Conservation (phyloP, 192 early-diverging fungal genomes). For the Chytriomyces hyalinus region DNA sequence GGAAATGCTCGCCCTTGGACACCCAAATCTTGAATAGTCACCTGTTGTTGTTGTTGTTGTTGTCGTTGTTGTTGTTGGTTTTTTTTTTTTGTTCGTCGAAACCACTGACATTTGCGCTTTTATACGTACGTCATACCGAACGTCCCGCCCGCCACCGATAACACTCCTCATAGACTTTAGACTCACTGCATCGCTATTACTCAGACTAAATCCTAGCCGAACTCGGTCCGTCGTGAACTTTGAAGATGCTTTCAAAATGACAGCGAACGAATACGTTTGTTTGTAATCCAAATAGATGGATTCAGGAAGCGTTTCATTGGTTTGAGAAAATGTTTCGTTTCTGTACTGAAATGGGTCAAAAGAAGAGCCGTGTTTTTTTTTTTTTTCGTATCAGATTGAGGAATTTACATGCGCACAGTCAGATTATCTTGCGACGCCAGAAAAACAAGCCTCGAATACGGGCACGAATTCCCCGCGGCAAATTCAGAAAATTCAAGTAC, state of each 20-base stretch:
- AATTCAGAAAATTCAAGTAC: neutral
- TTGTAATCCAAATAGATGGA: conserved; percentile 19
- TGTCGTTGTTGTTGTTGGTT: too few species aligned
- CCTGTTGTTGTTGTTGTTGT: neutral
- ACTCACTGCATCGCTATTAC: neutral
- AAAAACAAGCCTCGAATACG: conserved; percentile 16
- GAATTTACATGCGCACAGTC: neutral
- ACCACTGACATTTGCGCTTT: too few species aligned
- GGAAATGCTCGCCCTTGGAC: conserved; percentile 3
- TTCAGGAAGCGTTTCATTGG: conserved; percentile 6
- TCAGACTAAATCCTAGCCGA: conserved; percentile 6
- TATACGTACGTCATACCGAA: conserved; percentile 12
- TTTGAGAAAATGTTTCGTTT: neutral
- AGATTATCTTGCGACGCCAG: neutral
- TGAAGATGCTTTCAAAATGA: conserved; percentile 1
- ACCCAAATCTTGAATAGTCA: conserved; percentile 17
- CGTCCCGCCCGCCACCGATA: neutral
- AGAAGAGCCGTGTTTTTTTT: neutral
- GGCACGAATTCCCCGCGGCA: neutral
- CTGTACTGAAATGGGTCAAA: neutral
- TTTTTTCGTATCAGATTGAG: neutral
- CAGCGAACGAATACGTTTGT: conserved; percentile 7
- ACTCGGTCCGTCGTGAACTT: neutral
- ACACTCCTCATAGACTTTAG: conserved; percentile 2
- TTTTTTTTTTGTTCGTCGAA: too few species aligned